Evolutionary conservation across 257 asterid genomes (phyloP).

Genomic region (Galeopsis tetrahit): DNA sequence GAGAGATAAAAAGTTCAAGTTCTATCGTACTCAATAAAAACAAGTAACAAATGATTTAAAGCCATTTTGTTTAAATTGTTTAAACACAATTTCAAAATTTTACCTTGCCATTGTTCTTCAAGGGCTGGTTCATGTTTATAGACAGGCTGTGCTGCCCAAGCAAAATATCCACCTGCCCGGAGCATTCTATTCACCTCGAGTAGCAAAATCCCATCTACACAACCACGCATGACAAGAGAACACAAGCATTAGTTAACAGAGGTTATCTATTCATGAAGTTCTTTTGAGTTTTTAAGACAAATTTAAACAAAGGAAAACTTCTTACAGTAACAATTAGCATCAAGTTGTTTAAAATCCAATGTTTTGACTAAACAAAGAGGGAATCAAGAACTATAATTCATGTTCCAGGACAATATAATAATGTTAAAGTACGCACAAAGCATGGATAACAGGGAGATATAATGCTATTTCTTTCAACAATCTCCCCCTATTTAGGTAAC

Average conservation of each 20-base stretch:
- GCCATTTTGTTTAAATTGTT: not conserved
- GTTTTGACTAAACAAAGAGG: not conserved
- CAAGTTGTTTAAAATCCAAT: not conserved
- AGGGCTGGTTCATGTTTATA: conserved; percentile 85
- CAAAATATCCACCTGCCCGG: conserved; percentile 95
- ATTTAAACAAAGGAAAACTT: conserved; percentile 3
- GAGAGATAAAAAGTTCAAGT: conserved; percentile 27
- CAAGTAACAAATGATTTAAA: not conserved
- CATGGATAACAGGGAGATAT: conserved; percentile 17
- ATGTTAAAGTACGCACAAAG: not conserved
- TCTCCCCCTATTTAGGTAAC: conserved; percentile 8
- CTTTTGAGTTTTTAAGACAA: conserved; percentile 7
- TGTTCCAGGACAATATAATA: conserved; percentile 27
- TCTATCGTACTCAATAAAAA: conserved; percentile 5
- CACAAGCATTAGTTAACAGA: conserved; percentile 20
- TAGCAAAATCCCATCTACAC: conserved; percentile 85
- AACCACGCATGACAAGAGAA: conserved; percentile 31
- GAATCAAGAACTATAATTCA: conserved; percentile 5
- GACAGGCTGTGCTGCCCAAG: conserved; percentile 98
- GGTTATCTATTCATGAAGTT: conserved; percentile 1
- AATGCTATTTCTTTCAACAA: conserved; percentile 14
- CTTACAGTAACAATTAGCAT: not conserved
- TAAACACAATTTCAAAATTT: conserved; percentile 25
- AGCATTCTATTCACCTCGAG: conserved; percentile 96
- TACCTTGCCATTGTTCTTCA: conserved; percentile 96